phyloP scores from a whole-genome alignment of 768 basidiomycete species.

The Rhizopogon vulgaris region DNA sequence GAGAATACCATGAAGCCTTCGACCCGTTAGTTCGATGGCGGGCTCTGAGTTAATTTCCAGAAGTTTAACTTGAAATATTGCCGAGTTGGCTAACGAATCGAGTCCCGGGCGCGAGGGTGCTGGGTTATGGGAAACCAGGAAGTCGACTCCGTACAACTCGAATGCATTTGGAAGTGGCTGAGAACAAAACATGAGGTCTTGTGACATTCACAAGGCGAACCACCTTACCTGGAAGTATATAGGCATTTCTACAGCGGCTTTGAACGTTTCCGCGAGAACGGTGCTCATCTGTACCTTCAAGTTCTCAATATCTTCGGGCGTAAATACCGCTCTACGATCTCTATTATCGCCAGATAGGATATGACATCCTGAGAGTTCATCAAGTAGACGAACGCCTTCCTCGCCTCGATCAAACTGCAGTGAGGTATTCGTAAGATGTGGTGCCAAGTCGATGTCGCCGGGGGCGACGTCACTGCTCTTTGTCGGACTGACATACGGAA shows the following conservation, averaged over 20 bases:
- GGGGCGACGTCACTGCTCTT: slow-evolving; percentile 15
- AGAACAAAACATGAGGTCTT: neutral
- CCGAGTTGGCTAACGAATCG: neutral
- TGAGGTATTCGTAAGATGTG: slow-evolving; percentile 91
- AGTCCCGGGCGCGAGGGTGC: slow-evolving; percentile 11
- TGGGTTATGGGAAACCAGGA: slow-evolving; percentile 57
- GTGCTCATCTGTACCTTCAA: slow-evolving; percentile 59
- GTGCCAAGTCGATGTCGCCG: slow-evolving; percentile 43
- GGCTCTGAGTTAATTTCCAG: slow-evolving; percentile 95
- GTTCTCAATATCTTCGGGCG: slow-evolving; percentile 35
- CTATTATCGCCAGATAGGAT: slow-evolving; percentile 33
- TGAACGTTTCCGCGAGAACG: slow-evolving; percentile 75
- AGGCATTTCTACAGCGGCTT: slow-evolving; percentile 76
- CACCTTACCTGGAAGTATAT: slow-evolving; percentile 73
- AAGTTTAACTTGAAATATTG: slow-evolving; percentile 56
- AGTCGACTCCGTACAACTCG: slow-evolving; percentile 93
- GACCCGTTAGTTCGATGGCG: slow-evolving; percentile 90
- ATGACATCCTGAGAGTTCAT: slow-evolving; percentile 68
- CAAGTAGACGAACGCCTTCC: slow-evolving; percentile 67
- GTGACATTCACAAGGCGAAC: neutral
- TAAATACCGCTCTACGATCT: slow-evolving; percentile 14
- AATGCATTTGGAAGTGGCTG: slow-evolving; percentile 89
- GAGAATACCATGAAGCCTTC: slow-evolving; percentile 73
- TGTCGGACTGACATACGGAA: slow-evolving; percentile 53
- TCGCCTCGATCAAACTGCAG: slow-evolving; percentile 68